These are phyloP conservation scores for Escallonia herrerae DNA, from an alignment of 129 eudicot genomes.

Conservation along the genomic window DNA sequence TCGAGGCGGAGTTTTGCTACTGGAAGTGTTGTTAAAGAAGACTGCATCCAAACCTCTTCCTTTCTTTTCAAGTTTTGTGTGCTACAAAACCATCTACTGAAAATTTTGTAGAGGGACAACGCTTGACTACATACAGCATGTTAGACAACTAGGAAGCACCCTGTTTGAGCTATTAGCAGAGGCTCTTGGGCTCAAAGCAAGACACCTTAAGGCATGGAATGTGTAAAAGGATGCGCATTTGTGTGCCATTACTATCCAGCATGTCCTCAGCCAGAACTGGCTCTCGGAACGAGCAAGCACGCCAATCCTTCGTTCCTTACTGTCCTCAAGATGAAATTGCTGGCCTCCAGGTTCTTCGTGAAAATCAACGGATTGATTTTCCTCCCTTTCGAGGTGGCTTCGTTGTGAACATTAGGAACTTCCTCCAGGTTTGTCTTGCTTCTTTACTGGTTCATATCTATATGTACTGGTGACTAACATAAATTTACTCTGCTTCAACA, in stretches of 20 bases:
- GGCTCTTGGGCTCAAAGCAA: slow-evolving; percentile 41
- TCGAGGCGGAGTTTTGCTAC: too few species aligned
- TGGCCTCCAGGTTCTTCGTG: slow-evolving; percentile 46
- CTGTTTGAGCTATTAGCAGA: slow-evolving; percentile 37
- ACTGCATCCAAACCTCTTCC: too few species aligned
- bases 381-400: slow-evolving; percentile 32
- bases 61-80: too few species aligned
- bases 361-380: slow-evolving; percentile 45
- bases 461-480: neutral
- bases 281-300: slow-evolving; percentile 45
- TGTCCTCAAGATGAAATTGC: slow-evolving; percentile 52
- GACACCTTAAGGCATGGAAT: slow-evolving; percentile 27
- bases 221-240: slow-evolving; percentile 28
- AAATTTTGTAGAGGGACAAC: too few species aligned
- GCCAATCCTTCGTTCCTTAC: slow-evolving; percentile 47
- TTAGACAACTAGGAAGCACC: slow-evolving; percentile 27
- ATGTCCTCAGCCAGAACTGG: slow-evolving; percentile 60
- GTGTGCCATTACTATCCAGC: slow-evolving; percentile 47
- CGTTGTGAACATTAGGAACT: slow-evolving; percentile 50
- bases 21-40: neutral
- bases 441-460: neutral
- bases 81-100: too few species aligned
- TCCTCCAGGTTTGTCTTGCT: slow-evolving; percentile 37
- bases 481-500: neutral
- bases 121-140: too few species aligned